Conservation (phyloP, 2,329 filamentous ascomycete genomes). For the Stachybotrys elegans region DNA sequence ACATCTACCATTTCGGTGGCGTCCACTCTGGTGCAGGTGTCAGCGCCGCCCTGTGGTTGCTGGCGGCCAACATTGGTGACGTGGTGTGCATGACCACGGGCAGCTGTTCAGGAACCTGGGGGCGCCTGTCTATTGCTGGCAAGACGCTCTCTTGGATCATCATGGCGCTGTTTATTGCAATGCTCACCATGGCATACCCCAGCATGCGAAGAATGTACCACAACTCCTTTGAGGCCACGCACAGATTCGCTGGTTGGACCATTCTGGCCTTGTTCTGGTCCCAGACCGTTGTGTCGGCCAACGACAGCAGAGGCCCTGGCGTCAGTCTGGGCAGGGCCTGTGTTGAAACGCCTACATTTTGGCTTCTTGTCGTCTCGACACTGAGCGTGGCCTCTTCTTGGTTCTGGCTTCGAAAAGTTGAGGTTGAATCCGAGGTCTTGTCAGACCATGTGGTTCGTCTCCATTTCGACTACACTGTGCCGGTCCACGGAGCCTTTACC, state of each 20-base stretch:
- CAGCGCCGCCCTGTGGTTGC: slow-evolving; percentile 32
- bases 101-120: slow-evolving; percentile 15
- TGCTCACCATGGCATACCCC: slow-evolving; percentile 56
- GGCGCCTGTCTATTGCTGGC: slow-evolving; percentile 30
- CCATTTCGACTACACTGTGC: slow-evolving; percentile 54
- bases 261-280: slow-evolving; percentile 53
- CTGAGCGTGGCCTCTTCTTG: slow-evolving; percentile 61
- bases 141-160: slow-evolving; percentile 49
- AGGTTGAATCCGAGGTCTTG: slow-evolving; percentile 56
- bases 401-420: slow-evolving; percentile 58
- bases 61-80: slow-evolving; percentile 23
- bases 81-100: slow-evolving; percentile 14
- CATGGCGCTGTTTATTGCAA: slow-evolving; percentile 45
- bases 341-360: slow-evolving; percentile 39
- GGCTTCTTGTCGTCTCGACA: slow-evolving; percentile 57
- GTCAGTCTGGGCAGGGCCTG: slow-evolving; percentile 13
- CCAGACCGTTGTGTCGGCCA: slow-evolving; percentile 45
- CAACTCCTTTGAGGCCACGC: slow-evolving; percentile 60
- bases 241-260: slow-evolving; percentile 65
- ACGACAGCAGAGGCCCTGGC: slow-evolving; percentile 24
- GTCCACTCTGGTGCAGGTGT: slow-evolving; percentile 35
- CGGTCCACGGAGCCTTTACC: slow-evolving; percentile 23
- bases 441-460: slow-evolving; percentile 64
- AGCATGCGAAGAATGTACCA: slow-evolving; percentile 52
- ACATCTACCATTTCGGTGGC: slow-evolving; percentile 41